A percentile compares a stretch with the other conserved stretches of the same genome.
Conservation (phyloP, 139 green algal genomes). For the Chlorella sp. region DNA sequence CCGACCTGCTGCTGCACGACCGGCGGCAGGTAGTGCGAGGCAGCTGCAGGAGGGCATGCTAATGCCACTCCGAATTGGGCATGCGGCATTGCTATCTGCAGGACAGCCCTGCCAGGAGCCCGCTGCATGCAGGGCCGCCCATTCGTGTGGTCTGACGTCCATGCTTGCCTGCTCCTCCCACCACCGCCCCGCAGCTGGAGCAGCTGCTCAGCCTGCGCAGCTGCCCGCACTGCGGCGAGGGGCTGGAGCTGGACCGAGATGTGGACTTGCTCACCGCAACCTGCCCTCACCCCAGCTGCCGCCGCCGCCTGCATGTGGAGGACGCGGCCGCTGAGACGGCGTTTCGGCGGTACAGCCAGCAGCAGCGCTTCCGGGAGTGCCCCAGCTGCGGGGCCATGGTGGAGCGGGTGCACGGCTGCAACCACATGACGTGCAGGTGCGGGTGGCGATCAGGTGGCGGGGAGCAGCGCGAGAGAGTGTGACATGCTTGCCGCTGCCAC, state of each 20-base stretch:
- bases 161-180: neutral
- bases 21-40: neutral
- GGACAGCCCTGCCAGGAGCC: no score
- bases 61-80: no score
- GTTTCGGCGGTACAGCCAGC: neutral
- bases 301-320: neutral
- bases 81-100: no score
- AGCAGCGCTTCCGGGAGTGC: neutral
- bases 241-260: neutral
- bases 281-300: neutral
- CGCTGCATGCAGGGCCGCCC: no score
- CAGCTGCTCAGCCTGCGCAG: neutral
- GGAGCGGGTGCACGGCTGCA: neutral
- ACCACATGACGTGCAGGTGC: neutral
- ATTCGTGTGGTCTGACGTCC: neutral
- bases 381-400: neutral
- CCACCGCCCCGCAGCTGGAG: neutral
- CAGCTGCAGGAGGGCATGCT: no score
- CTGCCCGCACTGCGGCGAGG: neutral
- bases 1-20: neutral
- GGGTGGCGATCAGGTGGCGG: neutral
- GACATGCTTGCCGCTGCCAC: no score
- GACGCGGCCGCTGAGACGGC: neutral
- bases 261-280: neutral
- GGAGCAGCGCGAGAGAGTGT: no score